Evolutionary conservation across 2,329 filamentous ascomycete genomes (phyloP), one percentile per base, ranked within the genome.

Genomic region (Cylindrodendrum hubeiense): DNA sequence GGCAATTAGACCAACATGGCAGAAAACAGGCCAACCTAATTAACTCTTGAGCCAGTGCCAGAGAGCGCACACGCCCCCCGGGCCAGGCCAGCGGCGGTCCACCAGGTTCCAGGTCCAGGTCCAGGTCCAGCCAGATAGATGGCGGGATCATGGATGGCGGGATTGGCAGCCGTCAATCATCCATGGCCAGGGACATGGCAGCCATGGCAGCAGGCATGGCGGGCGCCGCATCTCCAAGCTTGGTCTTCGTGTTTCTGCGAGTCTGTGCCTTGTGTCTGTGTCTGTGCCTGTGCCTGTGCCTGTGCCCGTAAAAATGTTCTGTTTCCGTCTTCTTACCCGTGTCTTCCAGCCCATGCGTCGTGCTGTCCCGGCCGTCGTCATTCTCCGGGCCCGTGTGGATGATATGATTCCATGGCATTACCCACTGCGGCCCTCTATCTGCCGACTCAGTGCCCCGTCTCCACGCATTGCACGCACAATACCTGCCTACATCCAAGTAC

Each of bases 391-490:
- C 6, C 21, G 24, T 44, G 41, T 30, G 13, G 26, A 30, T 30
- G 46, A 30, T 9, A 49, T 49, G 46, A 28, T 30, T 13, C 46
- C 24, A 49, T 49, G 46, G 15, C 24, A 49, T 17, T 49, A 39
- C 17, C 37, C 37, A 39, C 37, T 39, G 7, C 46, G 30, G 26
- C 37, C 22, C 43, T 39, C 43, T 33, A 57, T 57, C 54, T 57
- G 54, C 54, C 54, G 54, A 57, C 34, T 49, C 21, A 46, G 43
- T 26, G 19, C 43, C 24, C 43, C 22, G 28, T 57, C 54, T 47
- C 54, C 54, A 57, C 54, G 39, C 54, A 39, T 28, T 39, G 13
- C 51, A 47, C 53, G 41, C 28, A 56, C 53, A 46, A 47, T 37
- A 33, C 30, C 30, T 33, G 12, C 30, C 30, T 34, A 34, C 33